A percentile compares a stretch with the other conserved stretches of the same genome.
Conservation (phyloP, 345 rosid genomes). For the Garcia nutans region DNA sequence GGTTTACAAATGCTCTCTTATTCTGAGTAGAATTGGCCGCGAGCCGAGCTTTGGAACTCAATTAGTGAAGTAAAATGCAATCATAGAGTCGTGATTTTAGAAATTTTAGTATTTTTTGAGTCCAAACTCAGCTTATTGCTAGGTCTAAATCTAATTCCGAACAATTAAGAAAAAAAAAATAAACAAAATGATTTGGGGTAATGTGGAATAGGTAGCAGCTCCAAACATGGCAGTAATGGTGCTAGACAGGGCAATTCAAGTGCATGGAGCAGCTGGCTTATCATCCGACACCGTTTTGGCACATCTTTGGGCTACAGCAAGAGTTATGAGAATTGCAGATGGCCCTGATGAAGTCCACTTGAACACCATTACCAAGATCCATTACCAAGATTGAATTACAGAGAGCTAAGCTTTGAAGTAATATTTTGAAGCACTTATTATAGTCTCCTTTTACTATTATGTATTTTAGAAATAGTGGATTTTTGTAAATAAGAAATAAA, state of each 20-base stretch:
- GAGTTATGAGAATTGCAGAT: constrained; percentile 80
- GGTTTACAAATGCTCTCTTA: not conserved
- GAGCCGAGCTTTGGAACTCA: no score
- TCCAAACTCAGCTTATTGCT: no score
- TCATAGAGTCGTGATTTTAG: no score
- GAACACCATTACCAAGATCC: constrained; percentile 81
- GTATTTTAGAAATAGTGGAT: no score
- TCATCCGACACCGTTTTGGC: constrained; percentile 80
- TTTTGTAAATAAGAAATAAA: no score
- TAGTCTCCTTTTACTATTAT: no score
- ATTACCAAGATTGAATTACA: constrained; percentile 77
- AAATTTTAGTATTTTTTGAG: no score
- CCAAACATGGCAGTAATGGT: constrained; percentile 91
- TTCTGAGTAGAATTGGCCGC: no score
- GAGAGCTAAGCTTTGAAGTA: constrained; percentile 58
- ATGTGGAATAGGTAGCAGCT: constrained; percentile 75
- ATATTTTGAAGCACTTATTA: not conserved
- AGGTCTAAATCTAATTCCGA: no score
- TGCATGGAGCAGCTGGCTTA: constrained; percentile 80
- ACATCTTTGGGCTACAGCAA: constrained; percentile 86
- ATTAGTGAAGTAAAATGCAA: no score
- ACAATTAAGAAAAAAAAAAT: no score
- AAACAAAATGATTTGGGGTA: not conserved
- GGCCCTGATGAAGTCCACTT: constrained; percentile 97
- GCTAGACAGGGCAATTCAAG: constrained; percentile 87